Evolutionary conservation across 169 alveolate genomes (phyloP).

Genomic region (Theileria orientalis): DNA sequence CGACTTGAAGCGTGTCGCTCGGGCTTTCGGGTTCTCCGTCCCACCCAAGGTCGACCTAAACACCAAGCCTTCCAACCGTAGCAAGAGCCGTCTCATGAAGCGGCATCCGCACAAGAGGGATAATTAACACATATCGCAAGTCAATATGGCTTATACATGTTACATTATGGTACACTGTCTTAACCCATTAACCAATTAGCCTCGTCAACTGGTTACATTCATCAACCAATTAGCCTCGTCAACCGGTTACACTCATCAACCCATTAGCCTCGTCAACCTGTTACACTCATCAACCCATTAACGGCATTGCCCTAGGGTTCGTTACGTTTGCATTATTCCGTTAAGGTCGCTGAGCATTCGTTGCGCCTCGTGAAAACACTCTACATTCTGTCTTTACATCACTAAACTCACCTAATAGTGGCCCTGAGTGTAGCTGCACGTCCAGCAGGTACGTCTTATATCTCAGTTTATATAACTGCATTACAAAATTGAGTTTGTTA

Average conservation of each 20-base stretch:
- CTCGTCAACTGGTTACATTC: too few relatives aligned
- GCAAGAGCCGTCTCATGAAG: constrained; percentile 36
- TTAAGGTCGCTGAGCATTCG: constrained; percentile 4
- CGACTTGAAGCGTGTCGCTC: constrained; percentile 93
- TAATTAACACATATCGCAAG: too few relatives aligned
- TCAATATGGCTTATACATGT: too few relatives aligned
- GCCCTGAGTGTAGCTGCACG: constrained; percentile 28
- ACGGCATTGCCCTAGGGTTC: too few relatives aligned
- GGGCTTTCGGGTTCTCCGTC: constrained; percentile 91
- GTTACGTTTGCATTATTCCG: neutral
- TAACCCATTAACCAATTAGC: too few relatives aligned
- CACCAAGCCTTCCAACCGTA: constrained; percentile 76
- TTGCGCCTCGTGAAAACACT: constrained; percentile 25
- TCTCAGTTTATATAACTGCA: constrained; percentile 52
- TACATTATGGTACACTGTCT: too few relatives aligned
- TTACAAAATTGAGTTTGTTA: neutral
- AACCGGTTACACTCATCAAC: too few relatives aligned
- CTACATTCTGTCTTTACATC: neutral
- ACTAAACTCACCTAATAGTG: constrained; percentile 13
- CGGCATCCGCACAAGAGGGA: constrained; percentile 32
- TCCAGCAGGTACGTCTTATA: constrained; percentile 44
- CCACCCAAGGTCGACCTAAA: constrained; percentile 95
- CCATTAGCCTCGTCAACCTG: too few relatives aligned
- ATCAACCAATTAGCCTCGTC: too few relatives aligned
- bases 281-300: too few relatives aligned